These are phyloP conservation scores for Cyphellophora attinorum DNA, from an alignment of 2,329 filamentous ascomycete species.

Conservation along the genomic window DNA sequence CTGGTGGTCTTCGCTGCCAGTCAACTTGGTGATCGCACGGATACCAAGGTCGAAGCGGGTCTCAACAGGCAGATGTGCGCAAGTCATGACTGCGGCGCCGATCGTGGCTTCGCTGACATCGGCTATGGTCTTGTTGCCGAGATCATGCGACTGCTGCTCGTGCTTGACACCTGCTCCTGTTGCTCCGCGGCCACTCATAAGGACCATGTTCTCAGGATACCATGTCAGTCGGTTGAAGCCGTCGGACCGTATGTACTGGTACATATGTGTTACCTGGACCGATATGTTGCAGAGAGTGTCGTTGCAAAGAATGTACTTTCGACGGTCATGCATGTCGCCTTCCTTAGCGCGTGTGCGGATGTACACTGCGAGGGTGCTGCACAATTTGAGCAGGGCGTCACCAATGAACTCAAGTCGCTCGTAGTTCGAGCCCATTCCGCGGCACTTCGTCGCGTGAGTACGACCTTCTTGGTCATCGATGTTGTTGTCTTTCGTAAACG, in stretches of 20 bases:
- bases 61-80: conserved; percentile 28
- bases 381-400: conserved; percentile 92
- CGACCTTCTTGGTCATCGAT: conserved; percentile 55
- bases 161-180: conserved; percentile 18
- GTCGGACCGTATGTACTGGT: conserved; percentile 63
- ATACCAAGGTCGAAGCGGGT: conserved; percentile 51
- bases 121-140: conserved; percentile 83
- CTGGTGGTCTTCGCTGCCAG: conserved; percentile 58
- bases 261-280: conserved; percentile 49
- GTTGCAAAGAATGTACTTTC: conserved; percentile 89
- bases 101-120: conserved; percentile 94
- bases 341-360: conserved; percentile 65
- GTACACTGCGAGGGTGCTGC: conserved; percentile 80
- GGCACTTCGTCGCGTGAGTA: conserved; percentile 32
- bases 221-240: conserved; percentile 66
- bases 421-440: conserved; percentile 89
- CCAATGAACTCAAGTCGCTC: conserved; percentile 90
- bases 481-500: conserved; percentile 85
- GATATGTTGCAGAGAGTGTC: conserved; percentile 71
- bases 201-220: conserved; percentile 73
- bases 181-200: conserved; percentile 61
- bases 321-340: conserved; percentile 80
- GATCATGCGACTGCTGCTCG: conserved; percentile 47
- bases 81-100: conserved; percentile 63
- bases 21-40: conserved; percentile 49